A percentile compares a stretch with the other conserved stretches of the same genome.
phyloP scores from a whole-genome alignment of 306 rosid species.

The Dalbergia oliveri region DNA sequence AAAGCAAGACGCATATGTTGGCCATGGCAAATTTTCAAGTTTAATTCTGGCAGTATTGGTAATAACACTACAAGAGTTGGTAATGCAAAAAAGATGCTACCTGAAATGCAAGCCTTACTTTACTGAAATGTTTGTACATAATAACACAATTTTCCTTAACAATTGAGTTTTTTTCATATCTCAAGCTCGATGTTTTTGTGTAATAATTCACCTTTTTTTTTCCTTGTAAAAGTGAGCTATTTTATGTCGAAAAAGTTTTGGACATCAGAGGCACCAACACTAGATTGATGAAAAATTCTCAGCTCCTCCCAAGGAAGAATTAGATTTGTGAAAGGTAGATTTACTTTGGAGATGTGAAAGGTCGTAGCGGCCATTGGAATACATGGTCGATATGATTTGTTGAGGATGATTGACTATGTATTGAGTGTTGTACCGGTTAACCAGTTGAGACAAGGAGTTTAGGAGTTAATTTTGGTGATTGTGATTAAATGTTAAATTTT shows the following conservation, averaged over 20 bases:
- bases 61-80: conserved; percentile 42
- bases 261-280: not conserved
- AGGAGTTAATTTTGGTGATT: too few relatives aligned
- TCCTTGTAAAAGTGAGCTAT: conserved; percentile 23
- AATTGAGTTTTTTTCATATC: not conserved
- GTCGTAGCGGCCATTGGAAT: too few relatives aligned
- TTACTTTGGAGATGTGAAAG: too few relatives aligned
- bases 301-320: too few relatives aligned
- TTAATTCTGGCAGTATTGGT: conserved; percentile 43
- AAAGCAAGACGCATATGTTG: conserved; percentile 74
- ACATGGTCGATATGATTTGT: too few relatives aligned
- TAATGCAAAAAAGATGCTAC: conserved; percentile 61
- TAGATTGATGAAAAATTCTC: too few relatives aligned
- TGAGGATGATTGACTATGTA: too few relatives aligned
- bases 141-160: conserved; percentile 13
- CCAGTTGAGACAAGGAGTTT: too few relatives aligned
- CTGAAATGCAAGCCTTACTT: conserved; percentile 84
- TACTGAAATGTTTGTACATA: conserved; percentile 32
- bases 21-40: conserved; percentile 77
- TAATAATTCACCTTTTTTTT: not conserved
- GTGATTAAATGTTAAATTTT: too few relatives aligned
- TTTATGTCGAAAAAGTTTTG: not conserved
- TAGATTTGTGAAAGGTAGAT: too few relatives aligned
- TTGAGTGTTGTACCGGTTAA: too few relatives aligned
- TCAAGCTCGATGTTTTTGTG: conserved; percentile 21